Conservation (phyloP, 257 asterid species). For the Solanum dulcamara region DNA sequence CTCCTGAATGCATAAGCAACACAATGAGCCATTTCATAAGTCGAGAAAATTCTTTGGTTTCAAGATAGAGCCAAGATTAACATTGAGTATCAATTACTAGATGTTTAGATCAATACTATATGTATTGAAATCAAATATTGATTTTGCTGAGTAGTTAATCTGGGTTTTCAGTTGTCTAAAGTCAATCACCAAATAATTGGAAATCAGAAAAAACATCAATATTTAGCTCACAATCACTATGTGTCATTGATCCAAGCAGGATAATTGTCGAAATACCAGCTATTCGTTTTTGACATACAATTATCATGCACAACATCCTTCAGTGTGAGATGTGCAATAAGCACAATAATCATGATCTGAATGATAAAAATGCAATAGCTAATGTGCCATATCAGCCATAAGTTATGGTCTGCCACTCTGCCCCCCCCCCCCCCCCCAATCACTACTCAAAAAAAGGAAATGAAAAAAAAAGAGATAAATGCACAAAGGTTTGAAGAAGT, state of each 20-base stretch:
- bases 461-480: background rate
- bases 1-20: conserved; percentile 20
- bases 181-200: background rate
- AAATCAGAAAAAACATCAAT: background rate
- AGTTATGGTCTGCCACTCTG: background rate
- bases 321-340: background rate
- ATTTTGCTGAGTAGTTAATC: background rate
- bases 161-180: background rate
- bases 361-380: background rate
- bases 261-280: background rate
- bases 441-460: background rate
- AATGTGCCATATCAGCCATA: background rate
- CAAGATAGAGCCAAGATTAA: background rate
- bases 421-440: too few relatives aligned
- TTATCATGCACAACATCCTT: background rate
- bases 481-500: background rate
- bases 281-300: background rate
- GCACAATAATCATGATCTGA: background rate
- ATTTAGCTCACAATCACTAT: background rate
- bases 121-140: background rate
- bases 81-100: background rate
- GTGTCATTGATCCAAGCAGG: background rate
- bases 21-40: background rate
- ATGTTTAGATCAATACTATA: background rate
- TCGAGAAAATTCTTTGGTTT: background rate